Evolutionary conservation across 495 filamentous ascomycete genomes (phyloP).

Genomic region (Penicillium daleae): DNA sequence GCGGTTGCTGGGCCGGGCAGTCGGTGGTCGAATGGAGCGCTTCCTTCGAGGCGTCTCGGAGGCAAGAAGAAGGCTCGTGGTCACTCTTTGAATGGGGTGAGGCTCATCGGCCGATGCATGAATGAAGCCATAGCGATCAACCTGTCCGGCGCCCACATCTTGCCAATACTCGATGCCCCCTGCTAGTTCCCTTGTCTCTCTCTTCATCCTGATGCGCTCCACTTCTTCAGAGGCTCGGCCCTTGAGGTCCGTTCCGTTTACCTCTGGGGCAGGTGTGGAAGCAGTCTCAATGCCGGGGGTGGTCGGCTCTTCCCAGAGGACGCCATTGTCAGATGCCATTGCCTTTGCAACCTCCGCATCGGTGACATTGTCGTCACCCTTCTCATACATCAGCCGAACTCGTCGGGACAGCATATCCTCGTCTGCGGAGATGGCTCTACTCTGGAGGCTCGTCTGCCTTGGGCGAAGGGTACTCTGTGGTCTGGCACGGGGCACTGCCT

Average conservation of each 20-base stretch:
- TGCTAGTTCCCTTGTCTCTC: slow-evolving; percentile 64
- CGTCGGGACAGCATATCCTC: slow-evolving; percentile 85
- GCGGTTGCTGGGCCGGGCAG: slow-evolving; percentile 43
- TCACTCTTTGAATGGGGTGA: slow-evolving; percentile 65
- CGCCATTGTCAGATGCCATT: slow-evolving; percentile 58
- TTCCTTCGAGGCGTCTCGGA: slow-evolving; percentile 64
- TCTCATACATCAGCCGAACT: slow-evolving; percentile 90
- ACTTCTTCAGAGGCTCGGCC: slow-evolving; percentile 31
- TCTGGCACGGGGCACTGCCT: slow-evolving; percentile 47
- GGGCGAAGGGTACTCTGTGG: slow-evolving; percentile 38
- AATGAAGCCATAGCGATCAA: slow-evolving; percentile 97
- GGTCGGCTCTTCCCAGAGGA: slow-evolving; percentile 59
- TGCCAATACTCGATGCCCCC: slow-evolving; percentile 97
- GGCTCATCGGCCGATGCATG: slow-evolving; percentile 51
- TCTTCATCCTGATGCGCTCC: slow-evolving; percentile 40
- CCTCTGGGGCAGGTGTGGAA: slow-evolving; percentile 32
- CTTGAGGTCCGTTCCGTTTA: slow-evolving; percentile 26
- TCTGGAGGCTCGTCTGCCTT: slow-evolving; percentile 38
- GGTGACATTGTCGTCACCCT: slow-evolving; percentile 60
- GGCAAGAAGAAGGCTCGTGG: slow-evolving; percentile 65
- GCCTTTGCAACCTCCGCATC: slow-evolving; percentile 50
- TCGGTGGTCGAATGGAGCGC: slow-evolving; percentile 54
- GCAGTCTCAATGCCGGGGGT: slow-evolving; percentile 50
- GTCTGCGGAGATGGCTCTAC: slow-evolving; percentile 65
- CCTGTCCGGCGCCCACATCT: slow-evolving; percentile 80